Percentiles rank a stretch among this genome's conserved stretches.
Conservation (phyloP, 306 rosid genomes). For the Aeschynomene evenia region DNA sequence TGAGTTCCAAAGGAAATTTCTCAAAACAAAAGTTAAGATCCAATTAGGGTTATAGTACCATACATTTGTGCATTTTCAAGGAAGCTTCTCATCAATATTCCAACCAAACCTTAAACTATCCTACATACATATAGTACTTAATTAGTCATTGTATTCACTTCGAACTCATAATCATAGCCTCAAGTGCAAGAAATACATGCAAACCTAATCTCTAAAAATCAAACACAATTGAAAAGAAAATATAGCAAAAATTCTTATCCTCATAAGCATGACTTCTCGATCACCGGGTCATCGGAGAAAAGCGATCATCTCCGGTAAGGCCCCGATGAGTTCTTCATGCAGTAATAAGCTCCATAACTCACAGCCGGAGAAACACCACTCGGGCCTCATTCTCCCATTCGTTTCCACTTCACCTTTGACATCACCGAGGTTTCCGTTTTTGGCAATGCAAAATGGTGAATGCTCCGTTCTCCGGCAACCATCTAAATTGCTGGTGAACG, state of each 20-base stretch:
- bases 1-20: neutral
- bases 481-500: conserved; percentile 51
- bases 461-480: conserved; percentile 13
- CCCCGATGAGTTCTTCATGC: neutral
- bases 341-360: neutral
- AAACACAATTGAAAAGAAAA: neutral
- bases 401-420: conserved; percentile 26
- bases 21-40: neutral
- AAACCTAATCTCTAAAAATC: neutral
- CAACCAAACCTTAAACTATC: neutral
- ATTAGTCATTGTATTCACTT: neutral
- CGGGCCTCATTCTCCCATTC: conserved; percentile 16
- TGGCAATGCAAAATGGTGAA: neutral
- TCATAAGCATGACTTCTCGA: conserved; percentile 33
- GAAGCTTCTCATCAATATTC: neutral
- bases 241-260: conserved; percentile 32
- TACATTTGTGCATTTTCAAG: neutral
- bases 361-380: conserved; percentile 2
- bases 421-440: conserved; percentile 12
- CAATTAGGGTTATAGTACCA: too few relatives aligned
- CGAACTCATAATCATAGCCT: neutral
- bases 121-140: neutral
- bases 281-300: conserved; percentile 33
- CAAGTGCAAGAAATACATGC: conserved; percentile 1
- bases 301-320: conserved; percentile 16